Conservation (phyloP, 768 basidiomycete genomes). For the Russula foetens region DNA sequence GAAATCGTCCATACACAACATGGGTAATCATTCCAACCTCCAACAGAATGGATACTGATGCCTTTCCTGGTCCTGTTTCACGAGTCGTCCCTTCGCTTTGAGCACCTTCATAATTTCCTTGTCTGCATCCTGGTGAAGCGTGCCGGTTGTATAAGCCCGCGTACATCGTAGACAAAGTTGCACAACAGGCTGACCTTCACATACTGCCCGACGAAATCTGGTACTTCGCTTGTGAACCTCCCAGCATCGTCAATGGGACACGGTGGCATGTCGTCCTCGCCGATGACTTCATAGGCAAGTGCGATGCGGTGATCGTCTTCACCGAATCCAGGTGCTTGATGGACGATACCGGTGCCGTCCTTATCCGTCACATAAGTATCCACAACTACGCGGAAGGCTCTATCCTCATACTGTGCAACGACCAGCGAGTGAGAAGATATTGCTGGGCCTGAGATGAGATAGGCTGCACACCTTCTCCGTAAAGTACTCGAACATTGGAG, state of each 20-base stretch:
- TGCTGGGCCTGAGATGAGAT: background rate
- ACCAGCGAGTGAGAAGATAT: background rate
- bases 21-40: constrained; percentile 46
- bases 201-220: constrained; percentile 81
- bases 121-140: constrained; percentile 64
- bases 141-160: background rate
- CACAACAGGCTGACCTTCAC: constrained; percentile 60
- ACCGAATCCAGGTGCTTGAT: constrained; percentile 97
- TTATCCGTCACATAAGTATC: constrained; percentile 92
- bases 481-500: constrained; percentile 94
- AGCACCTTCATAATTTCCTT: constrained; percentile 87
- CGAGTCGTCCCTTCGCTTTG: constrained; percentile 78
- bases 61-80: constrained; percentile 78
- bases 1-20: background rate
- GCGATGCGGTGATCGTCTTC: constrained; percentile 97
- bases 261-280: constrained; percentile 86
- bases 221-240: constrained; percentile 78
- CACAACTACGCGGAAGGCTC: constrained; percentile 79
- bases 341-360: constrained; percentile 96
- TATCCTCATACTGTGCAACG: constrained; percentile 67
- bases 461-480: constrained; percentile 65
- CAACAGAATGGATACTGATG: constrained; percentile 98
- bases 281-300: constrained; percentile 74
- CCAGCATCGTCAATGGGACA: constrained; percentile 92
- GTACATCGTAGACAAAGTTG: background rate